Conservation (phyloP, 2,329 filamentous ascomycete species). For the Pseudogymnoascus verrucosus region DNA sequence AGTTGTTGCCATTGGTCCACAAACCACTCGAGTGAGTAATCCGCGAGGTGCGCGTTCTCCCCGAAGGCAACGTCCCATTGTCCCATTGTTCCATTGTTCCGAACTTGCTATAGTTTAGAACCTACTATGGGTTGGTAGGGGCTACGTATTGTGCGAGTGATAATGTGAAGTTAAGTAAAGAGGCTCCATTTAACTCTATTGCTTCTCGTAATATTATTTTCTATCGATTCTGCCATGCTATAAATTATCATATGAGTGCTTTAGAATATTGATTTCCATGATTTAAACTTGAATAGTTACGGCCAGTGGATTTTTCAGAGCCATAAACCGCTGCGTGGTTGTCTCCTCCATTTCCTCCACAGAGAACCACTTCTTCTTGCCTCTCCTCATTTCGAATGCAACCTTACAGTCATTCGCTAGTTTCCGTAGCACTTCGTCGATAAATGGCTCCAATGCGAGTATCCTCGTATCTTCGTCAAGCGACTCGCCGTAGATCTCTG, state of each 20-base stretch:
- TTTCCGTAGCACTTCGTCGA: slow-evolving; percentile 70
- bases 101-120: not conserved
- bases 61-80: not conserved
- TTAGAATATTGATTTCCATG: not conserved
- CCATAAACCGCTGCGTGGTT: not conserved
- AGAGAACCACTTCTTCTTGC: slow-evolving; percentile 8
- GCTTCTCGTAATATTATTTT: not conserved
- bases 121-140: not conserved
- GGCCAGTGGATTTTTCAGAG: not conserved
- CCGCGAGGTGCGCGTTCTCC: not conserved
- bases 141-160: not conserved
- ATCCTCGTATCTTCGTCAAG: slow-evolving; percentile 59
- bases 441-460: slow-evolving; percentile 57
- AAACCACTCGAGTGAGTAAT: too few relatives aligned
- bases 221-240: too few relatives aligned
- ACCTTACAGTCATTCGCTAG: slow-evolving; percentile 64
- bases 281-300: not conserved
- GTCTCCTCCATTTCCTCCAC: not conserved
- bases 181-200: not conserved
- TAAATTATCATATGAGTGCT: not conserved
- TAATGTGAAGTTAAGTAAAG: not conserved
- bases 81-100: not conserved
- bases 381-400: not conserved
- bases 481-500: slow-evolving; percentile 65
- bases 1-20: too few relatives aligned